These are phyloP conservation scores for Galerina sulciceps DNA, from an alignment of 768 basidiomycete genomes.

Conservation along the genomic window DNA sequence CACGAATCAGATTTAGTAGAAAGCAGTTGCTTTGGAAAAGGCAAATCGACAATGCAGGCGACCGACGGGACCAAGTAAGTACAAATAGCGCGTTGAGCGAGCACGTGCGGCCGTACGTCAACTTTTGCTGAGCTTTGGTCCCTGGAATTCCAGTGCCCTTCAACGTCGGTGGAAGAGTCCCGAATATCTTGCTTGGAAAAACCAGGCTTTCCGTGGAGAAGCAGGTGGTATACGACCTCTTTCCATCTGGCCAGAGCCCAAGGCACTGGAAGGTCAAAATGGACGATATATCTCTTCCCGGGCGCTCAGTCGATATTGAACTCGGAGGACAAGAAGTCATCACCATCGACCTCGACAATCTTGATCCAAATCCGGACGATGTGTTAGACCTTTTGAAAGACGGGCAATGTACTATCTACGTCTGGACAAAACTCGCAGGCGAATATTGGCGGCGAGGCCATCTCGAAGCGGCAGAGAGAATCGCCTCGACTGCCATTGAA, in stretches of 20 bases:
- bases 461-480: constrained; percentile 76
- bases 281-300: constrained; percentile 39
- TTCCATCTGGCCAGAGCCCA: not conserved
- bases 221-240: too few species aligned
- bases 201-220: not conserved
- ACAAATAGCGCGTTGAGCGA: constrained; percentile 7
- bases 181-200: not conserved
- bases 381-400: constrained; percentile 75
- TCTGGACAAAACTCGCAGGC: constrained; percentile 83
- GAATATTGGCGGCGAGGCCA: constrained; percentile 88
- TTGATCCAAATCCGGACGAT: constrained; percentile 79
- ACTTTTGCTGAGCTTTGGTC: too few species aligned
- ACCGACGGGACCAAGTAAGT: constrained; percentile 6
- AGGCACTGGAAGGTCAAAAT: constrained; percentile 21
- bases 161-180: not conserved
- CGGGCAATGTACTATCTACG: constrained; percentile 70
- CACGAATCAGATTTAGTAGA: too few species aligned
- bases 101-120: not conserved
- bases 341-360: constrained; percentile 86
- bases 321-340: constrained; percentile 85
- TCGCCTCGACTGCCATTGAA: constrained; percentile 68
- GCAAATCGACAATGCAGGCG: too few species aligned
- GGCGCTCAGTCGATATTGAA: constrained; percentile 74
- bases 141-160: too few species aligned
- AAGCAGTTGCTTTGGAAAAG: too few species aligned